Base-by-base conservation (phyloP, 139 green algal genomes). In the Closterium sp. region DNA sequence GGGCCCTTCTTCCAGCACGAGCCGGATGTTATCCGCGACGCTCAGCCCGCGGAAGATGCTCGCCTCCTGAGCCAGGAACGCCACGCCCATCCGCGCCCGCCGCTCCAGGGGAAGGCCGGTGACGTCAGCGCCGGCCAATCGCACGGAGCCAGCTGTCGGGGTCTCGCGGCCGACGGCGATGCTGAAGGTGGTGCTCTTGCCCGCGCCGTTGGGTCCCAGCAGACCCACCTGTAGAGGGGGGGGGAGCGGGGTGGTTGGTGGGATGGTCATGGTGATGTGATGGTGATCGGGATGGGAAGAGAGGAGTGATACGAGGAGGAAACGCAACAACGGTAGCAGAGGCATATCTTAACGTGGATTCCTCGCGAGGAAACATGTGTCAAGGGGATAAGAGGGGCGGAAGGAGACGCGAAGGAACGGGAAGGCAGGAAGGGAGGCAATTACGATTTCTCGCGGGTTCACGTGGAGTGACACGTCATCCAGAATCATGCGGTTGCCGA, bases 131-230 rank as follows among this genome's bases (percentile, higher is more conserved):
- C 28, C 45, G 70, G 11, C 29, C 24, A 94, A 29, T 31, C 9
- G 27, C 22, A 94, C 90, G 89, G 28, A 3, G 28, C 92, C 92
- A 21, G 24, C 27, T 70, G 92, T 84, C 19, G 92, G 92, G 13
- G 32, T n/a, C 73, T 94, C 89, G 5, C 89, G 31, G 31, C 92
- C 92, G 90, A 94, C 90, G 0, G 73, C 50, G 28, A 96, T 93
- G 89, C 86, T 91, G 70, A 96, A 94, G 28, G 91, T 73, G 17
- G 95, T 96, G 42, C 95, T 95, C 96, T 99, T 98, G 90, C 97
- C 97, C 89, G 93, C 93, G 85, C 97, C 97, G 91, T 99, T 99
- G 31, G 97, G 97, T 1, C 97, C 97, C 86, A 99, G 95, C 93
- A 99, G 96, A 0, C 96, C 96, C 84, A 97, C 92, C 92, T 94